phyloP scores from a whole-genome alignment of 768 basidiomycete species.

The Brasilioporus rufonigricans region DNA sequence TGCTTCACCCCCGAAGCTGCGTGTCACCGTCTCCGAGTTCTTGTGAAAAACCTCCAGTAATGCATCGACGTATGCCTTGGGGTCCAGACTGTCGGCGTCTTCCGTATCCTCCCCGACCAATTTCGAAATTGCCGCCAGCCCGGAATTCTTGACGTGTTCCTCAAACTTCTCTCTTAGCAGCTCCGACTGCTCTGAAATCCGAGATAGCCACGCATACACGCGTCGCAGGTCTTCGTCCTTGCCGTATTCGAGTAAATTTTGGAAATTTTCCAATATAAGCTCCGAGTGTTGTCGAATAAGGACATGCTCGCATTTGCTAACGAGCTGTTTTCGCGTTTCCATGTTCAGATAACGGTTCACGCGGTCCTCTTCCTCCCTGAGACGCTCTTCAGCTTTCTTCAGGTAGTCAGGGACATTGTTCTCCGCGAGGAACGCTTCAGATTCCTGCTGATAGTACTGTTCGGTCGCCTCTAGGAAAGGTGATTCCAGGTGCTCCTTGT shows the following conservation, averaged over 20 bases:
- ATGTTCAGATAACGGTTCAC: conserved; percentile 93
- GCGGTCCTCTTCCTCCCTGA: conserved; percentile 92
- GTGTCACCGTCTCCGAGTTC: conserved; percentile 83
- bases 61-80: conserved; percentile 93
- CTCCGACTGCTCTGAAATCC: conserved; percentile 90
- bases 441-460: conserved; percentile 89
- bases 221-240: conserved; percentile 93
- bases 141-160: conserved; percentile 91
- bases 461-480: conserved; percentile 90
- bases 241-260: conserved; percentile 84
- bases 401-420: conserved; percentile 93
- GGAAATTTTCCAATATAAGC: conserved; percentile 96
- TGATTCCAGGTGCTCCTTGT: conserved; percentile 84
- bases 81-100: conserved; percentile 67
- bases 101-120: conserved; percentile 55
- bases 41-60: conserved; percentile 89
- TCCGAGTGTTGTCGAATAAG: no score
- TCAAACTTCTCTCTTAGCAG: conserved; percentile 91
- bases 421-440: conserved; percentile 84
- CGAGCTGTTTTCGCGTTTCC: conserved; percentile 79
- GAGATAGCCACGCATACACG: conserved; percentile 90
- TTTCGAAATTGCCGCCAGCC: conserved; percentile 77
- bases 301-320: no score
- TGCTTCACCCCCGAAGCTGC: conserved; percentile 88
- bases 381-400: conserved; percentile 88